Evolutionary conservation across 1,284 basidiomycete genomes (phyloP), one percentile per base, ranked within the genome.

Genomic region (Xerocomus cyaneibrunnescens): DNA sequence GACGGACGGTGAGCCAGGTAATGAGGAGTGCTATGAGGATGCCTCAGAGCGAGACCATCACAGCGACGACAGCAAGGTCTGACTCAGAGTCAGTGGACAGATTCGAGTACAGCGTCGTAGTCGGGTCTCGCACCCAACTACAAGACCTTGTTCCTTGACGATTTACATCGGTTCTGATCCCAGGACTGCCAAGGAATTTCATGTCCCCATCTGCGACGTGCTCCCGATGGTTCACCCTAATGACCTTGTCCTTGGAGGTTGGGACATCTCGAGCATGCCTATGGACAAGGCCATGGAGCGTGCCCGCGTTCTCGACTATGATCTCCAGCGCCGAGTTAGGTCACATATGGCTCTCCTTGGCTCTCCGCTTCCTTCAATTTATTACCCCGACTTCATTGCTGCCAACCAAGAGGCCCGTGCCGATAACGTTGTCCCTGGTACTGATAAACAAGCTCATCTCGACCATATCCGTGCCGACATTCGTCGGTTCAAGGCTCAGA

Each of bases 141-240:
- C n/a, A n/a, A n/a, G n/a, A n/a, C 86, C 98, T 52, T 92, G 94
- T 57, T 94, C 94, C 14, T 98, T 94, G 50, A 98, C 96, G 52
- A 84, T 98, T 60, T 87, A 92, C 63, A 84, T 99, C 56, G 96
- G 97, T 48, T 81, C 80, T 48, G 94, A 99, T 66, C 82, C 87
- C 45, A 69, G 73, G 51, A 89, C 88, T 2, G 92, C 90, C 67
- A 94, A 94, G 76, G 95, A 98, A 67, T 98, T 59, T 99, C 66
- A 93, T 98, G 58, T 82, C 98, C 96, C 96, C 40, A 79, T 98
- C 71, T 91, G 87, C 38, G 94, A 97, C 66, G 85, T 98, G 60
- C 81, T 98, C 44, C 96, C 96, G 53, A 98, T 97, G 92, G 94
- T 98, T 50, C 95, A 98, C 77, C 96, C 96, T 59, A 96, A 98